Base-by-base conservation (phyloP, 2,329 filamentous ascomycete species). In the Alternaria sp. region DNA sequence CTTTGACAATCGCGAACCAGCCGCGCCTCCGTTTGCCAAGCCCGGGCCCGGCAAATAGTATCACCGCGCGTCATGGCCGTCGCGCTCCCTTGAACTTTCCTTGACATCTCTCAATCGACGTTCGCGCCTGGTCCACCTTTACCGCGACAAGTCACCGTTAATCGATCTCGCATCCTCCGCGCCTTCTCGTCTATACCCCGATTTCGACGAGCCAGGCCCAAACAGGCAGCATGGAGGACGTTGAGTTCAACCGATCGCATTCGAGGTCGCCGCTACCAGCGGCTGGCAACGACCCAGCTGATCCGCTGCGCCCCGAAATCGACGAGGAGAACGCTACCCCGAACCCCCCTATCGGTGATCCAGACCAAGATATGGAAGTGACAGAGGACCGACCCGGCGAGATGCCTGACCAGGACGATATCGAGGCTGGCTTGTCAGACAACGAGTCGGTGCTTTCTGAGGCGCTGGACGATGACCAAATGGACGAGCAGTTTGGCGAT, bases 401-500 rank as follows among this genome's bases (percentile, higher is more conserved):
- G 56, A 74, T 74, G 73, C 73, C 74, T 25, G 76, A 79, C 50
- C 69, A 76, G 55, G 80, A 82, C 43, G 77, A 79, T 28, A 65
- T 77, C 52, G 75, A 79, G 59, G 78, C 80, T 44, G 82, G 80
- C 30, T 76, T 86, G 32, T 87, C 86, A 17, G 87, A 89, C 71
- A 84, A 86, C 58, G 88, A 90, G 68, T 90, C 88, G 4, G 84
- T 85, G 10, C 82, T 90, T 28, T 89, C 88, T 15, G 88, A 90
- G 73, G 70, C 70, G 25, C 83, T 90, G 56, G 87, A 90, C 69
- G 88, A 90, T 73, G 86, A 86, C 44, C 86, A 90, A 73, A 89
- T 90, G 68, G 87, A 88, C 65, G 84, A 89, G 72, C 71, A 73
- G 47, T 74, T 74, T 56, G 70, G 70, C 59, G 85, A 90, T 71